Evolutionary conservation across 1,284 basidiomycete species (phyloP), one percentile per base, ranked within the genome.

Genomic region (Cryptococcus sp.): DNA sequence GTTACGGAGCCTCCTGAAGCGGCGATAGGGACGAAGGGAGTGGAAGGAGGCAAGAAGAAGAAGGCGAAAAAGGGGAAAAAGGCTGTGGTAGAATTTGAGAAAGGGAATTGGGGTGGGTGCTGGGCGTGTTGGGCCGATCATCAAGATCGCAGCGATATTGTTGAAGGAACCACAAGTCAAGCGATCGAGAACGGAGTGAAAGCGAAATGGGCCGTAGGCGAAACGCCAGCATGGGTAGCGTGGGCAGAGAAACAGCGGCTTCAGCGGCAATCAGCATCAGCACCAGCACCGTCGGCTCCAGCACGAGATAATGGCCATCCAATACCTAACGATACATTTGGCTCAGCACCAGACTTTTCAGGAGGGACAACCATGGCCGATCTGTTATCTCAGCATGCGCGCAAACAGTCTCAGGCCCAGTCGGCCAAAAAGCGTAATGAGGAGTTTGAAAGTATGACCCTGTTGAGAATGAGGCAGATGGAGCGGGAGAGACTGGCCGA

Each of bases 381-480:
- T 17, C 53, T 71, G n/a, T 25, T 70, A 20, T 55, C 64, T 5
- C 37, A 54, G 26, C 64, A 65, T 54, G 37, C 45, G 16, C 46
- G 51, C 5, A 69, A 68, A 7, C 65, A 74, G 10, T 66, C 79
- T 3, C 43, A 49, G 26, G 37, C 52, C 46, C 38, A 46, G 45
- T 64, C 61, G 29, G 45, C 52, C 25, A 63, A 67, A 53, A 47
- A 41, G 43, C 59, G 63, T 15, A 62, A 65, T 20, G 85, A 84
- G 0, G 88, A 92, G 66, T 91, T 87, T 56, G 91, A 93, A 76
- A 86, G 87, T 16, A 75, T 91, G 54, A 92, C 89, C 1, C 80
- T 93, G 43, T 84, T 93, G 81, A 83, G 88, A 6, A 82, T 93
- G 76, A 82, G 90, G 34, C 89, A 92, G 71, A 86, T 89, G 3